Percentiles rank a stretch among this genome's conserved stretches.
Evolutionary conservation across 1,139 yeast species (phyloP).

Genomic region (Debaryomycetaceae sp.): DNA sequence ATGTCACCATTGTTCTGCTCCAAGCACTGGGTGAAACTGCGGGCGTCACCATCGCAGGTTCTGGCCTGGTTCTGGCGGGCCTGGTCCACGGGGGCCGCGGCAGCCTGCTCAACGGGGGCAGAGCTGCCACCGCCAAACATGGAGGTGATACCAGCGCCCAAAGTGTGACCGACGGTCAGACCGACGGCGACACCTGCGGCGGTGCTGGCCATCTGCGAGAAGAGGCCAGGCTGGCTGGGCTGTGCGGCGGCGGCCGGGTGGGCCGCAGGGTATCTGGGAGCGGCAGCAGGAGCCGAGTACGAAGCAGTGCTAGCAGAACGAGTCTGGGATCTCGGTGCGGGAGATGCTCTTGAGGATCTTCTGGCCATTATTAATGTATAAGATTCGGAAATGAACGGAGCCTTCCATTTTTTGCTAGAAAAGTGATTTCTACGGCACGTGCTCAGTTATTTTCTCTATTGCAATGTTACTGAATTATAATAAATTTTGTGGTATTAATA

Average conservation of each 20-base stretch:
- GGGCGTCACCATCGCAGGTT: constrained; percentile 85
- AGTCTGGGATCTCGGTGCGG: constrained; percentile 51
- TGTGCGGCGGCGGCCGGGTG: constrained; percentile 32
- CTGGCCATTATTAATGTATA: constrained; percentile 49
- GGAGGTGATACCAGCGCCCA: constrained; percentile 88
- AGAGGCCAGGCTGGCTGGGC: constrained; percentile 67
- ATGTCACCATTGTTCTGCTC: constrained; percentile 90
- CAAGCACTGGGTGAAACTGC: constrained; percentile 89
- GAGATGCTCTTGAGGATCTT: constrained; percentile 59
- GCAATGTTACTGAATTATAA: too few species aligned
- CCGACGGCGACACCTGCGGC: constrained; percentile 99
- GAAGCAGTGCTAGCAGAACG: constrained; percentile 65
- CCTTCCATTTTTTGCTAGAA: too few species aligned
- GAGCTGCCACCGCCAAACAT: constrained; percentile 78
- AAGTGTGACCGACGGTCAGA: constrained; percentile 89
- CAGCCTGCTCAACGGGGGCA: constrained; percentile 40
- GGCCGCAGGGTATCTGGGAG: constrained; percentile 16
- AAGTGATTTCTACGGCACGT: too few species aligned
- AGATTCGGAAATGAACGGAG: too few species aligned
- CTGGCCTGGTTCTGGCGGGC: constrained; percentile 37
- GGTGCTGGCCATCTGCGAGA: constrained; percentile 95
- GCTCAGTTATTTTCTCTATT: too few species aligned
- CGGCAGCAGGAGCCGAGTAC: constrained; percentile 44
- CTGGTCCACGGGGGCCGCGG: constrained; percentile 28
- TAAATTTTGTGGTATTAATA: too few species aligned